These are phyloP conservation scores for Ajuga reptans DNA, from an alignment of 305 asterid species.

Conservation along the genomic window DNA sequence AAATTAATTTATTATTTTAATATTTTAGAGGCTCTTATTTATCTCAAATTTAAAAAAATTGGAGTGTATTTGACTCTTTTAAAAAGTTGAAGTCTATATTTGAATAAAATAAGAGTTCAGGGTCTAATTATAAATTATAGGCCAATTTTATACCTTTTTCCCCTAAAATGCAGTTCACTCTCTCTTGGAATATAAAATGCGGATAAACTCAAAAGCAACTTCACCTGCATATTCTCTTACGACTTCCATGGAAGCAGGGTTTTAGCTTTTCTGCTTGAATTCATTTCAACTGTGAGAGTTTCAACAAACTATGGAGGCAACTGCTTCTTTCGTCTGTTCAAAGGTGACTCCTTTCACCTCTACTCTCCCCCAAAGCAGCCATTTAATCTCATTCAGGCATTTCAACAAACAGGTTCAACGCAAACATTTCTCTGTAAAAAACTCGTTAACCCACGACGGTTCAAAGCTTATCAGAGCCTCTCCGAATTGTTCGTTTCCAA, in stretches of 20 bases:
- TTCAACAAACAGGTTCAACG: slow-evolving; percentile 41
- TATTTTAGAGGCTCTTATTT: too few species aligned
- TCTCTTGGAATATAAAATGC: background rate
- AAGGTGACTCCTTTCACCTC: slow-evolving; percentile 43
- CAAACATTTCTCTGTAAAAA: slow-evolving; percentile 25
- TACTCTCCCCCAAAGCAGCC: slow-evolving; percentile 11
- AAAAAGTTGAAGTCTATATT: too few species aligned
- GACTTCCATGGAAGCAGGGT: slow-evolving; percentile 22
- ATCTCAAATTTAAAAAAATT: too few species aligned
- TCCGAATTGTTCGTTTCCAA: slow-evolving; percentile 5
- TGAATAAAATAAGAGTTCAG: too few species aligned
- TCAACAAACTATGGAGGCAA: slow-evolving; percentile 40
- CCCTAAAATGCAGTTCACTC: background rate
- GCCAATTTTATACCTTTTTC: too few species aligned
- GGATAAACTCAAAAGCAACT: background rate
- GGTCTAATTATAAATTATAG: too few species aligned
- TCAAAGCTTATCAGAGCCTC: slow-evolving; percentile 17
- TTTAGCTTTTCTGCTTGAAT: slow-evolving; percentile 1
- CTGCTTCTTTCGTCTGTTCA: slow-evolving; percentile 40
- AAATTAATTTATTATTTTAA: too few species aligned
- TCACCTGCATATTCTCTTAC: background rate
- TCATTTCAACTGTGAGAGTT: background rate
- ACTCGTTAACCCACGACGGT: background rate
- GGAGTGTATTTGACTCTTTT: too few species aligned
- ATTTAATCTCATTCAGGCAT: slow-evolving; percentile 35